Evolutionary conservation across 2,329 filamentous ascomycete genomes (phyloP), one percentile per base, ranked within the genome.

Genomic region (Fusarium dimerum): DNA sequence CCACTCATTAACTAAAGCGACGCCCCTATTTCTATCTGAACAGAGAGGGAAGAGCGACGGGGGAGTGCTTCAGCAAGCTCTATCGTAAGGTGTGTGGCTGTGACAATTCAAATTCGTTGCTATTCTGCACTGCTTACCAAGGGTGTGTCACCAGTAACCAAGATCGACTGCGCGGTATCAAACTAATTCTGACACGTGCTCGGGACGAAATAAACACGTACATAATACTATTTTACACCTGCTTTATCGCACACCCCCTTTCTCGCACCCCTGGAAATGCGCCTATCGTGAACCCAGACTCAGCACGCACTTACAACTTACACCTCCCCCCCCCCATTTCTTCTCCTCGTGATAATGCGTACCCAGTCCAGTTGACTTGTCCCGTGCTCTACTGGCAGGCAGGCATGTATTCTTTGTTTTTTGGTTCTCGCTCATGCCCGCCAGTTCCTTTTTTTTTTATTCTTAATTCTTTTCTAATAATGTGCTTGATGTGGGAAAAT

Each of bases 241-340:
- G 39, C 57, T 46, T 43, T 53, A 41, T 45, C 50, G 30, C 48
- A 43, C 40, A 11, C 47, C 51, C 42, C 40, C 47, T 47, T 47
- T n/a, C 57, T n/a, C 57, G 50, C 52, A 48, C 49, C 52, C 52
- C 43, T 44, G 26, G 51, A 41, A 46, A 39, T 57, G 52, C 52
- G 54, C 53, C 59, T 62, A 63, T 63, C 56, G 55, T 7, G 20
- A 26, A 47, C 48, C 43, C 48, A 40, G 40, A 42, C 51, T 44
- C 52, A 57, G 50, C 50, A 56, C 53, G 53, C 52, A 30, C 46
- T 42, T 41, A 44, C 45, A 10, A 16, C 50, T 47, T 26, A 20
- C 43, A 40, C 20, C 40, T 34, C 30, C 17, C 13, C 30, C 17
- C 13, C 20, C 9, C 32, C 17, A n/a, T 20, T 13, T 30, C 20